Evolutionary conservation across 352 stramenopile genomes (phyloP).

Genomic region (Peronospora belbahrii): DNA sequence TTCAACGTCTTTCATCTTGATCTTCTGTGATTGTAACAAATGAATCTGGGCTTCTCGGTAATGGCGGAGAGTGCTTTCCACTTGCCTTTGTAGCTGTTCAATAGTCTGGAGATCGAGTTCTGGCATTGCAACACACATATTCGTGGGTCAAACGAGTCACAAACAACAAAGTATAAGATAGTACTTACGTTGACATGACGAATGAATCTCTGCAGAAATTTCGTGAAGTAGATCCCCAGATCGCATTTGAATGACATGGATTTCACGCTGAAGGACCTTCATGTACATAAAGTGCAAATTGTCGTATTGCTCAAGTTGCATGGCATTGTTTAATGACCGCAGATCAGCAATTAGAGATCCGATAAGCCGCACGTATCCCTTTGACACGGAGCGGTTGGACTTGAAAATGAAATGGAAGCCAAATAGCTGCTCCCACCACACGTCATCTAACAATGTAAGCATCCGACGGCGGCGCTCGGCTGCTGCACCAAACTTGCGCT

Average conservation of each 20-base stretch:
- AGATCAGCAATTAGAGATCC: slow-evolving; percentile 60
- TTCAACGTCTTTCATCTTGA: slow-evolving; percentile 60
- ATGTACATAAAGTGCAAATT: slow-evolving; percentile 65
- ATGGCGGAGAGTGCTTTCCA: slow-evolving; percentile 56
- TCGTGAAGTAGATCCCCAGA: slow-evolving; percentile 60
- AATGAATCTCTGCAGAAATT: slow-evolving; percentile 55
- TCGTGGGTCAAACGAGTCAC: background rate
- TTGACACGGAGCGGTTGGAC: slow-evolving; percentile 63
- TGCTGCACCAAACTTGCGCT: slow-evolving; percentile 60
- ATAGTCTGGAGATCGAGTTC: slow-evolving; percentile 48
- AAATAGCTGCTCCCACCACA: slow-evolving; percentile 80
- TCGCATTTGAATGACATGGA: slow-evolving; percentile 70
- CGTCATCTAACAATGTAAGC: slow-evolving; percentile 49
- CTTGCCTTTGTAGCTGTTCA: slow-evolving; percentile 42
- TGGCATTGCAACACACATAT: slow-evolving; percentile 5
- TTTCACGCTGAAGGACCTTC: slow-evolving; percentile 71
- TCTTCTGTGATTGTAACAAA: slow-evolving; percentile 39
- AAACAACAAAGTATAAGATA: background rate
- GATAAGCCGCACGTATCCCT: slow-evolving; percentile 59
- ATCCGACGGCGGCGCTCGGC: slow-evolving; percentile 48
- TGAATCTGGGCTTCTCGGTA: slow-evolving; percentile 58
- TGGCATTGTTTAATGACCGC: slow-evolving; percentile 64
- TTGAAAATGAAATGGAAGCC: slow-evolving; percentile 57
- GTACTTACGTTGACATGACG: slow-evolving; percentile 35
- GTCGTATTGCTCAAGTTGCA: slow-evolving; percentile 74